These are phyloP conservation scores for Trichoderma brevicompactum DNA, from an alignment of 2,329 filamentous ascomycete genomes.

Conservation along the genomic window DNA sequence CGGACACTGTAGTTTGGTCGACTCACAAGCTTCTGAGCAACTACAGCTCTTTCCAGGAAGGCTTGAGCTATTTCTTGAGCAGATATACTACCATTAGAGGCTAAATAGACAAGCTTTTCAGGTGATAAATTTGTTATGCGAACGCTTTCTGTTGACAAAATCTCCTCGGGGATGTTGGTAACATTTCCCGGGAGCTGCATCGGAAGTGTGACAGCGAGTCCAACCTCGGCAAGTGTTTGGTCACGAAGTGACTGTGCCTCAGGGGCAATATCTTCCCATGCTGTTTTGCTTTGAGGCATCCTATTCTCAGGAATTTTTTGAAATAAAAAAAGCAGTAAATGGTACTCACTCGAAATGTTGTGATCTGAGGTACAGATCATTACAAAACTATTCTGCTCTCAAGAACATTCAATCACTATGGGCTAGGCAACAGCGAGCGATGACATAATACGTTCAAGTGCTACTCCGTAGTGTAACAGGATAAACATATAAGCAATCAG, in stretches of 20 bases:
- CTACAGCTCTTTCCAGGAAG: neutral
- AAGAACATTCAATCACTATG: no score
- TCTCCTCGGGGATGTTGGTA: neutral
- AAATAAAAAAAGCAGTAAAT: no score
- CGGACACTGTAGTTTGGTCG: neutral
- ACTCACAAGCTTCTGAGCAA: constrained; percentile 4
- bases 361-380: no score
- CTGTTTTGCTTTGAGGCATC: no score
- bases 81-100: neutral
- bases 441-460: no score
- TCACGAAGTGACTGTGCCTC: constrained; percentile 5
- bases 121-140: constrained; percentile 1
- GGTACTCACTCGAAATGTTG: no score
- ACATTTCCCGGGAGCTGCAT: neutral
- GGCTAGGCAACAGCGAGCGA: no score
- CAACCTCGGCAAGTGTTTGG: neutral
- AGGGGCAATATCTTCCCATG: neutral
- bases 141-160: neutral
- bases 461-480: no score
- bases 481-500: no score
- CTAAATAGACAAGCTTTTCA: neutral
- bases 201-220: neutral
- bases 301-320: no score
- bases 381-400: no score
- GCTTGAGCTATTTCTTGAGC: neutral